Evolutionary conservation across 257 asterid species (phyloP).

Genomic region (Nicotiana noctiflora): DNA sequence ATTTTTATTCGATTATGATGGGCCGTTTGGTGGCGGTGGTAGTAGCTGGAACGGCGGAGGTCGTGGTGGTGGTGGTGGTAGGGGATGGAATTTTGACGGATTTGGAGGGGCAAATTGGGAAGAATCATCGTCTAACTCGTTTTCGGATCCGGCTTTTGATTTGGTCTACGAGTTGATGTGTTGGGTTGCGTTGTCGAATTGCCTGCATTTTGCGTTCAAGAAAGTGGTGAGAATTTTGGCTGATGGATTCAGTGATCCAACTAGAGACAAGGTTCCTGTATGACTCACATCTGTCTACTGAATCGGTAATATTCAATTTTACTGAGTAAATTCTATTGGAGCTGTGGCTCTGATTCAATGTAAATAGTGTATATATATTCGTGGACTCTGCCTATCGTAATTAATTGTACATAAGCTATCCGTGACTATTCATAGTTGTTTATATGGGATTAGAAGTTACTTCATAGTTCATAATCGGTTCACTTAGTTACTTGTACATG

Average conservation of each 20-base stretch:
- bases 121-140: conserved; percentile 39
- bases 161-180: conserved; percentile 73
- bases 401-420: neutral
- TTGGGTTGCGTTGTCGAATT: conserved; percentile 76
- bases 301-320: conserved; percentile 19
- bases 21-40: conserved; percentile 23
- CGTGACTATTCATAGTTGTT: neutral
- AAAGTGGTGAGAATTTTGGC: conserved; percentile 53
- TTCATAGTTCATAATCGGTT: neutral
- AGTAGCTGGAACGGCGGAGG: conserved; percentile 35
- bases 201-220: conserved; percentile 75
- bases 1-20: conserved; percentile 21
- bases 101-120: conserved; percentile 64
- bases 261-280: conserved; percentile 49
- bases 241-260: conserved; percentile 43
- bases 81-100: conserved; percentile 62
- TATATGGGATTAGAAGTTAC: neutral
- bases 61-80: conserved; percentile 19
- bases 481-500: neutral
- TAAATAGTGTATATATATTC: conserved; percentile 15
- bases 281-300: conserved; percentile 47
- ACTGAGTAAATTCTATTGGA: conserved; percentile 4
- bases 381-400: neutral
- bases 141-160: conserved; percentile 86
- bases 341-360: conserved; percentile 5